These are phyloP conservation scores for Monoraphidium neglectum DNA, from an alignment of 139 green algal genomes.

Conservation along the genomic window DNA sequence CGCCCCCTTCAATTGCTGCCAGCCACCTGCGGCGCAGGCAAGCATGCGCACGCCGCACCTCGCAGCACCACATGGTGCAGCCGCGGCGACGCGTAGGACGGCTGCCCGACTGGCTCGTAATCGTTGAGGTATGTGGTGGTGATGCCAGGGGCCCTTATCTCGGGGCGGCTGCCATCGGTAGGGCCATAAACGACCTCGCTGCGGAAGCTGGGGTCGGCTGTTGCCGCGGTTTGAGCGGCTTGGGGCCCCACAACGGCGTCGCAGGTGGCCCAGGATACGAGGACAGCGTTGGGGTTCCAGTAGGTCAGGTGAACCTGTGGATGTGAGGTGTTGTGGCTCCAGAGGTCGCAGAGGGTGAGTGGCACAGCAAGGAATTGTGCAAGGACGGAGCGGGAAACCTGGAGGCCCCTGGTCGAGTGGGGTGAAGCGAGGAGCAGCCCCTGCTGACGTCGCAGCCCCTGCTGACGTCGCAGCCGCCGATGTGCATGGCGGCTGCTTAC, in stretches of 20 bases:
- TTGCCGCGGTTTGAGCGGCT: neutral
- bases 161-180: neutral
- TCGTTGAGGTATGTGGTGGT: conserved; percentile 10
- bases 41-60: too few species aligned
- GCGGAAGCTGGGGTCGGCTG: neutral
- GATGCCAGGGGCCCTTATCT: neutral
- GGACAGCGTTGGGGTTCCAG: conserved; percentile 9
- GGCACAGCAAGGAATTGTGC: neutral
- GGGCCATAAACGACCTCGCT: conserved; percentile 1
- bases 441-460: neutral
- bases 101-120: neutral
- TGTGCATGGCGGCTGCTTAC: too few species aligned
- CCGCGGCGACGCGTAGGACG: conserved; percentile 13
- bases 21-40: too few species aligned
- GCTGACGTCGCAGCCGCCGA: too few species aligned
- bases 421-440: neutral
- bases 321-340: neutral
- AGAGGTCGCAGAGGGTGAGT: neutral
- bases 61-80: conserved; percentile 25
- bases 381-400: neutral
- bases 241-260: neutral
- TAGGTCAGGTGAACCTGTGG: conserved; percentile 16
- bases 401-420: neutral
- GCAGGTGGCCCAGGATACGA: conserved; percentile 25
- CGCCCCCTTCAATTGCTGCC: too few species aligned